phyloP scores from a whole-genome alignment of 768 basidiomycete species.

The Hirschioporus abietinus region DNA sequence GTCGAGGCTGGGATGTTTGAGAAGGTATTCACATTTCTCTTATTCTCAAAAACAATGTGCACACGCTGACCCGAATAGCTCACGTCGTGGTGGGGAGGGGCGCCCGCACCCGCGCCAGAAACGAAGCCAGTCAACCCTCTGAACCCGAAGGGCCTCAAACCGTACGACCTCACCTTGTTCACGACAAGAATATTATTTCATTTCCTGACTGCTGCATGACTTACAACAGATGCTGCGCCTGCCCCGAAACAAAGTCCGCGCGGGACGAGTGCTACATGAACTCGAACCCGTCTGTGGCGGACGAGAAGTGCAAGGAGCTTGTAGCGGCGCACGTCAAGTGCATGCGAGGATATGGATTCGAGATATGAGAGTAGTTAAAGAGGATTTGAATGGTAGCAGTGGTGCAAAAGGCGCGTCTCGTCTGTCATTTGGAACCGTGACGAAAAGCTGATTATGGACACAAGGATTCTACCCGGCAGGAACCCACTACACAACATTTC shows the following conservation, averaged over 20 bases:
- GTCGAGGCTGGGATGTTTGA: neutral
- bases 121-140: constrained; percentile 55
- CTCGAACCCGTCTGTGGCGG: constrained; percentile 55
- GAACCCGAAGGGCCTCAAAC: constrained; percentile 92
- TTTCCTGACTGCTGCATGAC: neutral
- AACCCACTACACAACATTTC: neutral
- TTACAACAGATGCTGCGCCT: constrained; percentile 99
- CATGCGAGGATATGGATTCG: constrained; percentile 90
- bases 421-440: neutral
- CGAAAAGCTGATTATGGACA: neutral
- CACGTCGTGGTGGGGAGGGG: constrained; percentile 51
- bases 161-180: constrained; percentile 49
- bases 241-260: constrained; percentile 87
- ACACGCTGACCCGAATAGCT: constrained; percentile 28
- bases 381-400: neutral
- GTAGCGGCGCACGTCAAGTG: constrained; percentile 81
- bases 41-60: neutral
- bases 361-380: constrained; percentile 36
- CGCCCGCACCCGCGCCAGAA: constrained; percentile 21
- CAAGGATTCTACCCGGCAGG: neutral
- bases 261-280: constrained; percentile 93
- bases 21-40: neutral
- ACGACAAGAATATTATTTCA: no score
- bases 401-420: neutral
- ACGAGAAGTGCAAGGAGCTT: constrained; percentile 75